Evolutionary conservation across 2,329 filamentous ascomycete species (phyloP).

Genomic region (Coniochaeta prunicola): DNA sequence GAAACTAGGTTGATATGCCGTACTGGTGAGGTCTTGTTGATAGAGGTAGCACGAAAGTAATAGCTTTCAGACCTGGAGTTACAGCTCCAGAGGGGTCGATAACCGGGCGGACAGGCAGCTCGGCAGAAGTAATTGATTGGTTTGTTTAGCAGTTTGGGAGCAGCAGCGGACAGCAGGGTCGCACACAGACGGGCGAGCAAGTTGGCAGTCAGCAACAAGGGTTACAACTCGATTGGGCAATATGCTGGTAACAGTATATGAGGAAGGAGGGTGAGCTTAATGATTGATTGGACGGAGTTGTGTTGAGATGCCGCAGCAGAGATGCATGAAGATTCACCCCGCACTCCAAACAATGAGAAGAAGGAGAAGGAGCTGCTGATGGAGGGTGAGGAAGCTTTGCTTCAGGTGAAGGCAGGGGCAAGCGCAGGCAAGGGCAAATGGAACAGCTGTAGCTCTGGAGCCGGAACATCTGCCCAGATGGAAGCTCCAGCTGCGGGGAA

Average conservation of each 20-base stretch:
- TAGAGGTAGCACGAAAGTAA: background rate
- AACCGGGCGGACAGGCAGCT: background rate
- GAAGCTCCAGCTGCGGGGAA: conserved; percentile 11
- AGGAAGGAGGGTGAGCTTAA: conserved; percentile 2
- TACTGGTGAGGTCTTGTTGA: background rate
- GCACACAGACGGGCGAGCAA: background rate
- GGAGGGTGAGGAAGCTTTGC: background rate
- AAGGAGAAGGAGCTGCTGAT: background rate
- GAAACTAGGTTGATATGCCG: background rate
- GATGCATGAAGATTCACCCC: conserved; percentile 6
- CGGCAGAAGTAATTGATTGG: conserved; percentile 2
- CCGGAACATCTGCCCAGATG: background rate
- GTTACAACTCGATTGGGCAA: background rate
- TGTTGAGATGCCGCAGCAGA: background rate
- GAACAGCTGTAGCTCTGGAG: background rate
- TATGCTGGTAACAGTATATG: background rate
- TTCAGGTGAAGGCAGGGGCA: background rate
- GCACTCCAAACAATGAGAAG: conserved; percentile 5
- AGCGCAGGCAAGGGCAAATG: background rate
- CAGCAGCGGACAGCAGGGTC: background rate
- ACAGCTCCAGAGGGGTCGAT: background rate
- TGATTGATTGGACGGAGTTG: conserved; percentile 6
- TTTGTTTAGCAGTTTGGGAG: background rate
- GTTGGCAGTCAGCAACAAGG: background rate
- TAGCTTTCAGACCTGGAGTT: background rate